phyloP scores from a whole-genome alignment of 352 stramenopile genomes.

The Peronosclerospora sorghi region DNA sequence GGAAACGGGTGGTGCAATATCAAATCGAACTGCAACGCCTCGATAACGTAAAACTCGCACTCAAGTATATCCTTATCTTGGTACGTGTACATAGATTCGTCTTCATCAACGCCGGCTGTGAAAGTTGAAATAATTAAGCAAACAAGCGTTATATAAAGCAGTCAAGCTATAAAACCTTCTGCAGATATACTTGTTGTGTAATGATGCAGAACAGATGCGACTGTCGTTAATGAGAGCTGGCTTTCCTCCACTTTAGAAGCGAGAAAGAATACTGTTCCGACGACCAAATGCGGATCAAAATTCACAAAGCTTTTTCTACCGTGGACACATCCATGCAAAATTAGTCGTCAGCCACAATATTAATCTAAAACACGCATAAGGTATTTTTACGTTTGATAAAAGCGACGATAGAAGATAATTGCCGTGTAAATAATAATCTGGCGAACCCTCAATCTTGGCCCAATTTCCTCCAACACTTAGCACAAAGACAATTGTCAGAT shows the following conservation, averaged over 20 bases:
- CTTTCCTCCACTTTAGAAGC: slow-evolving; percentile 84
- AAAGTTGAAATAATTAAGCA: background rate
- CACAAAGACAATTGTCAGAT: slow-evolving; percentile 1
- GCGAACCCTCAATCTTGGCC: slow-evolving; percentile 61
- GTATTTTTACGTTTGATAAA: slow-evolving; percentile 80
- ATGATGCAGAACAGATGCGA: slow-evolving; percentile 75
- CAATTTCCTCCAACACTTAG: slow-evolving; percentile 73
- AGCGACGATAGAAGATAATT: slow-evolving; percentile 85
- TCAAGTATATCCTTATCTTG: slow-evolving; percentile 86
- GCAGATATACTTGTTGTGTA: slow-evolving; percentile 65
- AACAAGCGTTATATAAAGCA: background rate
- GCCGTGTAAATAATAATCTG: slow-evolving; percentile 88
- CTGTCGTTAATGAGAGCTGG: slow-evolving; percentile 65
- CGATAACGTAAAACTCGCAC: slow-evolving; percentile 85
- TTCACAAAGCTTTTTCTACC: slow-evolving; percentile 84
- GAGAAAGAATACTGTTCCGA: slow-evolving; percentile 79
- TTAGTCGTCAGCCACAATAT: background rate
- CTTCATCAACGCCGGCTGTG: slow-evolving; percentile 68
- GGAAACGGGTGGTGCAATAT: slow-evolving; percentile 82
- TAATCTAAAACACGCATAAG: no score
- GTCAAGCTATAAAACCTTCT: background rate
- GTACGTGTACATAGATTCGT: slow-evolving; percentile 83
- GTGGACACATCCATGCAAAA: background rate
- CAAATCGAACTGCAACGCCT: slow-evolving; percentile 80
- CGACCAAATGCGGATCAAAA: slow-evolving; percentile 80